Evolutionary conservation across 495 filamentous ascomycete genomes (phyloP).

Genomic region (Penicillium lagena): DNA sequence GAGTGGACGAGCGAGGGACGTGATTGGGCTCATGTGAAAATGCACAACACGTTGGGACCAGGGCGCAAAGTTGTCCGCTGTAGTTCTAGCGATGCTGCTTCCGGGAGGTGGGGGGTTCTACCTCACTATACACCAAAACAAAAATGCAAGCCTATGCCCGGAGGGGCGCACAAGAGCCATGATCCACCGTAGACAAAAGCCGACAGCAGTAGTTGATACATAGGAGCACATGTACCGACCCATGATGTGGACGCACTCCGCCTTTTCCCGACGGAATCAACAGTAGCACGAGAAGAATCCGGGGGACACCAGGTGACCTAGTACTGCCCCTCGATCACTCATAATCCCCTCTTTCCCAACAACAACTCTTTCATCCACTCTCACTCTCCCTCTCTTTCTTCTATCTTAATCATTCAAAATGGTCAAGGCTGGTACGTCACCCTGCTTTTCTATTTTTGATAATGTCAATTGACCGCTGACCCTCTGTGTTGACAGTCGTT

Average conservation of each 20-base stretch:
- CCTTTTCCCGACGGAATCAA: slow-evolving; percentile 13
- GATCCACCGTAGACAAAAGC: too few relatives aligned
- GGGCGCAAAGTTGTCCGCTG: too few relatives aligned
- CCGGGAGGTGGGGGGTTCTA: too few relatives aligned
- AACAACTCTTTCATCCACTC: slow-evolving; percentile 8
- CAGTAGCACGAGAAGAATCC: background rate
- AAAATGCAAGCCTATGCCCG: too few relatives aligned
- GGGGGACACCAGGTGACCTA: slow-evolving; percentile 8
- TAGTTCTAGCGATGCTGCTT: too few relatives aligned
- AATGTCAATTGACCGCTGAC: too few relatives aligned
- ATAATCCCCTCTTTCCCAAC: slow-evolving; percentile 13
- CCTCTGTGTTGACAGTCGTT: slow-evolving; percentile 54
- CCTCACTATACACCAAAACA: too few relatives aligned
- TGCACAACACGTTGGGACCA: too few relatives aligned
- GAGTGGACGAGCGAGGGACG: slow-evolving; percentile 9
- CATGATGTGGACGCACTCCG: background rate
- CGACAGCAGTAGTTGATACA: slow-evolving; percentile 1
- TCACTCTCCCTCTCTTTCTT: slow-evolving; percentile 3
- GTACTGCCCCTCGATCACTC: slow-evolving; percentile 9
- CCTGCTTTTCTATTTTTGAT: background rate
- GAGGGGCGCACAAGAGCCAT: too few relatives aligned
- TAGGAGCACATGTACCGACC: background rate
- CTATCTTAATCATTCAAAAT: slow-evolving; percentile 45
- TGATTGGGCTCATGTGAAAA: background rate
- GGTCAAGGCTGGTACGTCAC: slow-evolving; percentile 77